Conservation (phyloP, 2,329 filamentous ascomycete species). For the Fusarium sp. region DNA sequence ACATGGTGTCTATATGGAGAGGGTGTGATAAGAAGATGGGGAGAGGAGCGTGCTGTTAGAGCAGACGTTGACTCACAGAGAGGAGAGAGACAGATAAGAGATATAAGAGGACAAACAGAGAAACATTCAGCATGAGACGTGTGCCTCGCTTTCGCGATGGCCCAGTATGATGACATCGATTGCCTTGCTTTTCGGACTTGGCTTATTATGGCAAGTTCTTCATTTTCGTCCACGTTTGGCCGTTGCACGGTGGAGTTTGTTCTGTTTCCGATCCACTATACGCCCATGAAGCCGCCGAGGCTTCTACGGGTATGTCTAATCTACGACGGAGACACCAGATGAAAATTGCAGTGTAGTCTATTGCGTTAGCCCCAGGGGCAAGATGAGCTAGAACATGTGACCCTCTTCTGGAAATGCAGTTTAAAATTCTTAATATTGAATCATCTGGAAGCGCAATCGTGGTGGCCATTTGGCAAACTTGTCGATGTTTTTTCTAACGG, state of each 20-base stretch:
- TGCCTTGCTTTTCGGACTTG: constrained; percentile 7
- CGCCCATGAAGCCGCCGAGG: constrained; percentile 42
- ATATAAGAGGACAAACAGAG: constrained; percentile 10
- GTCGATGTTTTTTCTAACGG: constrained; percentile 16
- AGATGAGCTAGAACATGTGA: constrained; percentile 3
- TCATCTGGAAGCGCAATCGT: background rate
- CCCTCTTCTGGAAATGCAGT: constrained; percentile 6
- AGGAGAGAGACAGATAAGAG: constrained; percentile 15
- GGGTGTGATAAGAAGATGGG: constrained; percentile 3
- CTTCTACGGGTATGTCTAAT: constrained; percentile 14
- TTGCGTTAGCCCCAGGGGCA: constrained; percentile 1
- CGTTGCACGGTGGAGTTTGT: constrained; percentile 27
- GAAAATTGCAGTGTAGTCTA: background rate
- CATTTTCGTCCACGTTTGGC: constrained; percentile 19
- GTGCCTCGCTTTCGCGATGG: constrained; percentile 1
- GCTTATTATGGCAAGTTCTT: constrained; percentile 27
- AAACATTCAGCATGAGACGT: background rate
- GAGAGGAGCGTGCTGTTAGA: constrained; percentile 11
- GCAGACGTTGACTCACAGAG: constrained; percentile 4
- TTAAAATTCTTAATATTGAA: rapidly evolving
- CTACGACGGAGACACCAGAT: background rate
- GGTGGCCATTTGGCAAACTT: constrained; percentile 6
- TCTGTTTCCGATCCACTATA: constrained; percentile 40
- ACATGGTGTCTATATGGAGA: constrained; percentile 24
- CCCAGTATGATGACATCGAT: constrained; percentile 37